Base-by-base conservation (phyloP, 2,329 filamentous ascomycete species). In the Aspergillus brasiliensis region DNA sequence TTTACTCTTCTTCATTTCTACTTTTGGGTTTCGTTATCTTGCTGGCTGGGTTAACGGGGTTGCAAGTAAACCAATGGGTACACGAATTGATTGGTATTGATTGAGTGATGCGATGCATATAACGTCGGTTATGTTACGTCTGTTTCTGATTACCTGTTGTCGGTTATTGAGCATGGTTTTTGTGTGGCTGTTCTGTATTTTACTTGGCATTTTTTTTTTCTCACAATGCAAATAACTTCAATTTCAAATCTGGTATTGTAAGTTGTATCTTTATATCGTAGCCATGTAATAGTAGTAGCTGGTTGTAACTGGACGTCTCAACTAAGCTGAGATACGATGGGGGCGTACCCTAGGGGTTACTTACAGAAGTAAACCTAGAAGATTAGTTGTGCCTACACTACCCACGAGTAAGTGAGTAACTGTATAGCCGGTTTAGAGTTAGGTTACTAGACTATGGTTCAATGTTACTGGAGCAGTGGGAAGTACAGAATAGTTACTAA, bases 61-160 rank as follows among this genome's bases (percentile, higher is more conserved):
- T 34, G 31, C 31, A 34, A 34, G 31, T 34, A 34, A 34, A 34
- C 31, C 31, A 57, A 40, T n/a, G 55, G 23, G 55, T 51, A 40
- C 31, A 57, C 10, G 47, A 37, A 51, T 28, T 48, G 31, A 40
- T 40, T 48, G 46, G 55, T 25, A n/a, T 49, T 56, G 42, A 47
- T 56, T 56, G 27, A 49, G 47, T 34, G 27, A 56, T 49, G 54
- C 19, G 46, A 34, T 56, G 54, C 27, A 49, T 56, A 56, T 56
- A 40, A 46, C 54, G 44, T 47, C 42, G 31, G 34, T 52, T n/a
- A 37, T 15, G 42, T 46, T 44, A 55, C 15, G 37, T 28, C 27
- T 44, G 19, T 44, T 17, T 23, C 42, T 27, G 31, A 34, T 34
- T 34, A 15, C 31, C 31, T 19, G 34, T 56, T 49, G 19, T 34